phyloP scores from a whole-genome alignment of 805 yeast species.

The Sugiyamaella boreocaroliniensis region DNA sequence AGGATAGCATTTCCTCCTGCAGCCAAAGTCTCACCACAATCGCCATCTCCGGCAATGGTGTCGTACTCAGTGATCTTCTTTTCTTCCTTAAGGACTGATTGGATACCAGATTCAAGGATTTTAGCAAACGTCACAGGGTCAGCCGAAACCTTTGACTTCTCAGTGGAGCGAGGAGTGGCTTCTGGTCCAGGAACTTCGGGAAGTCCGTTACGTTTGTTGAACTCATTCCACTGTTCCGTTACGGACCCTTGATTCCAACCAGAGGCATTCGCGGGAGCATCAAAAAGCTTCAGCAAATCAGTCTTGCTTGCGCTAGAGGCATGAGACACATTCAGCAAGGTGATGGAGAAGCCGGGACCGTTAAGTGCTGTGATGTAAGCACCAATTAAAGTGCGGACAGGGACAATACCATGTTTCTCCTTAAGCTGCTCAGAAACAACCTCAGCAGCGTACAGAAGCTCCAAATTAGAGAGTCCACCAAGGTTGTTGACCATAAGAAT shows the following conservation, averaged over 20 bases:
- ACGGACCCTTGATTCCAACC: constrained; percentile 61
- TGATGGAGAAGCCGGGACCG: constrained; percentile 86
- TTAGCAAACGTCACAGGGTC: constrained; percentile 28
- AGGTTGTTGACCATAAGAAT: constrained; percentile 73
- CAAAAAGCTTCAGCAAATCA: constrained; percentile 50
- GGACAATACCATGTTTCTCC: constrained; percentile 45
- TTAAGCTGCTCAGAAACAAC: constrained; percentile 48
- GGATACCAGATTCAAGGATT: constrained; percentile 45
- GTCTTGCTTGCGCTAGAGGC: constrained; percentile 36
- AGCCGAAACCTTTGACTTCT: constrained; percentile 28
- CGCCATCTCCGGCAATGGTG: constrained; percentile 93
- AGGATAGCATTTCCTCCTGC: constrained; percentile 73
- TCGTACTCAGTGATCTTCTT: constrained; percentile 81
- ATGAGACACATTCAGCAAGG: constrained; percentile 63
- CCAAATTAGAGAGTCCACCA: constrained; percentile 84
- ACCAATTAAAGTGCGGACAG: constrained; percentile 65
- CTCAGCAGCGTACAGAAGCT: constrained; percentile 64
- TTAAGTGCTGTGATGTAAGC: constrained; percentile 83
- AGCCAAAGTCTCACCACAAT: constrained; percentile 81
- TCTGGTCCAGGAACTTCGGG: constrained; percentile 22
- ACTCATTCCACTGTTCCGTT: constrained; percentile 18
- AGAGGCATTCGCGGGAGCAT: constrained; percentile 68
- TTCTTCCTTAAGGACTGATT: constrained; percentile 54
- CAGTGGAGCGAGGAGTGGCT: constrained; percentile 4
- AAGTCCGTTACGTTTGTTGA: constrained; percentile 12